Base-by-base conservation (phyloP, 305 asterid species). In the Fraxinus greggii region DNA sequence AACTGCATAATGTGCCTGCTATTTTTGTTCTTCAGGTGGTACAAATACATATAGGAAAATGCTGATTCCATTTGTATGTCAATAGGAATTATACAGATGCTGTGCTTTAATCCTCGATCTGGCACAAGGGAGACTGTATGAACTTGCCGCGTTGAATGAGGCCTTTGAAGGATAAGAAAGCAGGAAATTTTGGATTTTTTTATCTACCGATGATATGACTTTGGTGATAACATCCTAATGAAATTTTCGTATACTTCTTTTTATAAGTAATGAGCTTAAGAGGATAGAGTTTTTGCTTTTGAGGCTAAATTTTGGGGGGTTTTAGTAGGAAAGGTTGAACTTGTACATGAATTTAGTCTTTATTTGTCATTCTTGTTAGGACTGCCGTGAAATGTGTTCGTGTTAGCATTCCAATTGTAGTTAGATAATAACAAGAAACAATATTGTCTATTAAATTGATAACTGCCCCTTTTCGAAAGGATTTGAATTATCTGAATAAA, bases 41-140 rank as follows among this genome's bases (percentile, higher is more conserved):
- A 75, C 51, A 48, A 70, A 78, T 72, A 32, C 74, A 79, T n/a
- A 48, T 36, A 38, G 23, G 48, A 36, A 42, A 21, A 38, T 56
- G 13, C 4, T 12, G 1, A 33, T 54, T 51, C 65, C 7, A 26
- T 36, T 42, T 76, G 23, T 73, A 35, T 23, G n/a, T 26, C 69
- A 35, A 65, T 75, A 56, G 26, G 35, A 54, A 79, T 75, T 75
- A 3, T 56, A 61, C 80, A 65, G 72, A 76, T 70, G 31, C 73
- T 56, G 26, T 38, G 72, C 15, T 70, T 76, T 38, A 31, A 15
- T 29, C 24, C 40, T 28, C 8, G 6, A 8, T 5, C 40, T 29
- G 40, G 38, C 24, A 70, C 23, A 19, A 70, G 75, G 23, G 40
- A 70, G 23, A 17, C 40, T 24, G 32, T 23, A 10, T 65, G 73